Evolutionary conservation across 2,329 filamentous ascomycete species (phyloP), one percentile per base, ranked within the genome.

Genomic region (Gaeumannomyces sp.): DNA sequence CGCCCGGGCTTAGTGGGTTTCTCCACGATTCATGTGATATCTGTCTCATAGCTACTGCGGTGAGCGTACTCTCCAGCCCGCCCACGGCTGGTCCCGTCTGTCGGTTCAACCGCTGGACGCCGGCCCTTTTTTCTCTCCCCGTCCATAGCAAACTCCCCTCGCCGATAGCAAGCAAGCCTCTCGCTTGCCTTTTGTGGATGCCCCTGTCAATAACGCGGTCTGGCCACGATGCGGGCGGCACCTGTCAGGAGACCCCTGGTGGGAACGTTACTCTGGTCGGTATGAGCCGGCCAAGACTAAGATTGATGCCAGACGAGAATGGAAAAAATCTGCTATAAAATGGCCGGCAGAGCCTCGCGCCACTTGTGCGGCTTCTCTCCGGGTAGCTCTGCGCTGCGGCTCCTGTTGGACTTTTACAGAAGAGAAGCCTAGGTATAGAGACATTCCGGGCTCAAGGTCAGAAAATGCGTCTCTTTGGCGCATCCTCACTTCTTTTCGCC

Each of bases 401-500:
- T 53, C 45, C 45, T 45, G 19, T n/a, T 53, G 6, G 45, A 53
- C 45, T 11, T 53, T n/a, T 38, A 38, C 45, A n/a, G 45, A 53
- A n/a, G 19, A 53, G 45, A 53, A 53, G 19, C 22, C 45, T n/a
- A n/a, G 2, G 22, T 11, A 8, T 3, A n/a, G 2, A 22, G 45
- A 25, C 13, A 16, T 14, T 27, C 10, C 19, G 19, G 45, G 22
- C 45, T 6, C 22, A n/a, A 5, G 7, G 1, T 3, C 4, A n/a
- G 22, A 62, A 62, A 16, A 63, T 63, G 61, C 61, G 61, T 63
- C 45, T 53, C 11, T 57, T 63, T 29, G 22, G 56, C 29, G 27
- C 63, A 10, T 64, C 60, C 56, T 66, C 70, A 31, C 61, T 72
- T 58, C 65, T 72, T 60, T 67, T 74, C 70, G 73, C 72, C 35